Evolutionary conservation across 768 basidiomycete genomes (phyloP).

Genomic region (Mycena floridula): DNA sequence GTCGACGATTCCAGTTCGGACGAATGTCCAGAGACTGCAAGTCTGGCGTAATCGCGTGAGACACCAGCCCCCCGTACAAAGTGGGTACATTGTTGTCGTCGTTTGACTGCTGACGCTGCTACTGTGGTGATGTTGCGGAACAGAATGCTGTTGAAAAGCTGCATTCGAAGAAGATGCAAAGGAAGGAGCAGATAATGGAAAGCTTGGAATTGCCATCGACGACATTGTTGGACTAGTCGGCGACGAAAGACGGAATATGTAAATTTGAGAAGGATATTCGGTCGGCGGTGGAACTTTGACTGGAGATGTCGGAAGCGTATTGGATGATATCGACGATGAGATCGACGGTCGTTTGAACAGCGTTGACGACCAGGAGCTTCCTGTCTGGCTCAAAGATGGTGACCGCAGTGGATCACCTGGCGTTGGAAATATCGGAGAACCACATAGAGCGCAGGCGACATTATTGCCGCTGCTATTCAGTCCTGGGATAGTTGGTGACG

Average conservation of each 20-base stretch:
- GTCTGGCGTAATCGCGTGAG: slow-evolving; percentile 74
- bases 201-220: background rate
- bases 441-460: slow-evolving; percentile 79
- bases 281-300: slow-evolving; percentile 27
- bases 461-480: slow-evolving; percentile 37
- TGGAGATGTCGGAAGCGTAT: slow-evolving; percentile 21
- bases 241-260: slow-evolving; percentile 58
- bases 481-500: slow-evolving; percentile 37
- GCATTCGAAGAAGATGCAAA: background rate
- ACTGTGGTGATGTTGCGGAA: background rate
- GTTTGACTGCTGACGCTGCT: slow-evolving; percentile 12
- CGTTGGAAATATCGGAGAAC: slow-evolving; percentile 43
- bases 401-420: slow-evolving; percentile 24
- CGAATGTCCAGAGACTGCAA: slow-evolving; percentile 88
- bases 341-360: slow-evolving; percentile 51
- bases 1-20: slow-evolving; percentile 75
- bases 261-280: slow-evolving; percentile 40
- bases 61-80: slow-evolving; percentile 86
- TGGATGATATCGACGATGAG: slow-evolving; percentile 22
- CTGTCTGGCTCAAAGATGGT: slow-evolving; percentile 23
- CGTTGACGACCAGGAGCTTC: slow-evolving; percentile 46
- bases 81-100: slow-evolving; percentile 58
- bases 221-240: slow-evolving; percentile 8
- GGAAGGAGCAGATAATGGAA: slow-evolving; percentile 2
- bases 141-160: background rate